phyloP scores from a whole-genome alignment of 2,329 filamentous ascomycete genomes.

The Beauveria rudraprayagi region DNA sequence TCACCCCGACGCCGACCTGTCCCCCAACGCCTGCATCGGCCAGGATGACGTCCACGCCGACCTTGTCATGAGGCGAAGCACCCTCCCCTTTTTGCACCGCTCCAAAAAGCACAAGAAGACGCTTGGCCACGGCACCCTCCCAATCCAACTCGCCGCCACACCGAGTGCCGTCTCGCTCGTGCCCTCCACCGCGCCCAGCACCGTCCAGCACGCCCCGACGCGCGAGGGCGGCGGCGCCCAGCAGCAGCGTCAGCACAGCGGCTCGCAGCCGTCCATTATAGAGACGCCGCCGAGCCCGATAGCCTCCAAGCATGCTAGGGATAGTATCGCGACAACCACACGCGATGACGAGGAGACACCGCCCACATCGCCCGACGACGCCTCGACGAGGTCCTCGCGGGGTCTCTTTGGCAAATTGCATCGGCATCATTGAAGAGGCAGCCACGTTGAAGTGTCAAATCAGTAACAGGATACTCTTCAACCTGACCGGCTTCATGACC shows the following conservation, averaged over 20 bases:
- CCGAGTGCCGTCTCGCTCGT: slow-evolving; percentile 24
- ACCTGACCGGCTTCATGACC: not conserved
- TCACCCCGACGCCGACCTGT: slow-evolving; percentile 53
- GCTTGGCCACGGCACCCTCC: slow-evolving; percentile 38
- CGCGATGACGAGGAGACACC: slow-evolving; percentile 24
- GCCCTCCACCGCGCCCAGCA: slow-evolving; percentile 18
- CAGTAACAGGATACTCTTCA: not conserved
- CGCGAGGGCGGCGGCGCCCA: slow-evolving; percentile 15
- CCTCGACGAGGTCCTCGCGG: slow-evolving; percentile 20
- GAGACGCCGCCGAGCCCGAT: slow-evolving; percentile 18
- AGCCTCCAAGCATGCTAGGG: slow-evolving; percentile 30
- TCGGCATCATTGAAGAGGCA: not conserved
- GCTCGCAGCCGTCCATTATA: slow-evolving; percentile 10
- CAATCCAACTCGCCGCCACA: slow-evolving; percentile 23
- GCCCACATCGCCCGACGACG: slow-evolving; percentile 27
- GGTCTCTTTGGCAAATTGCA: slow-evolving; percentile 18
- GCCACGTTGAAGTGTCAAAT: not conserved
- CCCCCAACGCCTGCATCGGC: slow-evolving; percentile 47
- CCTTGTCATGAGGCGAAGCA: slow-evolving; percentile 32
- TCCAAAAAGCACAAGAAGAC: slow-evolving; percentile 36
- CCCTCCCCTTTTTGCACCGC: slow-evolving; percentile 34
- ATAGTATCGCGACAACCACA: slow-evolving; percentile 26
- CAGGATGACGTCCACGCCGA: slow-evolving; percentile 43
- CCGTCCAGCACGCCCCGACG: slow-evolving; percentile 11
- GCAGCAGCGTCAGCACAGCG: slow-evolving; percentile 14